Base-by-base conservation (phyloP, 768 basidiomycete species). In the Pisolithus orientalis region DNA sequence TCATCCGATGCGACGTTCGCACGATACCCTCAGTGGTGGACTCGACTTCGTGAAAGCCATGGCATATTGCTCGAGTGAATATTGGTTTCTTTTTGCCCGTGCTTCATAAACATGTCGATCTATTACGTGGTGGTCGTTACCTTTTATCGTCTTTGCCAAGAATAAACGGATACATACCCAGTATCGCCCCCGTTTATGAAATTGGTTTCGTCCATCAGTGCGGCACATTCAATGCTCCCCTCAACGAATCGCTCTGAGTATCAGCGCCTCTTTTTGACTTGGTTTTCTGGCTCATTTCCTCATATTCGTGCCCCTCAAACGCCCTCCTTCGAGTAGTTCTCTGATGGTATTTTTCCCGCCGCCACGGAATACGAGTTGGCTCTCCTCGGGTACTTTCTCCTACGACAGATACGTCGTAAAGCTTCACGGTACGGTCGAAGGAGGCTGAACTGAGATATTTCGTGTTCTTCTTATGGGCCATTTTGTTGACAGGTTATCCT, bases 141-240 rank as follows among this genome's bases (percentile, higher is more conserved):
- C 24, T 40, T 29, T 51, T 43, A 37, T 6, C 5, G 16, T 24
- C 7, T 28, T 21, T 31, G 47, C 49, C 9, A 53, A 47, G 42
- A 40, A 38, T 51, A 6, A 24, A 28, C 44, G 37, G 46, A 27
- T 7, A 80, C 87, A 54, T 67, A 94, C 94, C 95, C 96, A 62
- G 90, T 94, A 67, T 99, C 94, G 4, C 96, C 96, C 1, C 95
- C 94, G 57, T 84, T 94, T 37, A 98, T 70, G 65, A 98, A 94
- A 6, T 85, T 90, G 32, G 80, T 80, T 70, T 98, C 95, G 66
- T 99, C 96, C 49, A 99, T 77, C 94, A 98, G 94, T 13, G 89
- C 85, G 14, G 95, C 86, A 58, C 85, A 87, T 51, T 98, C 94
- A 47, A 97, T 75, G 60, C 90, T 93, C 0, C 94, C 95, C 66